These are phyloP conservation scores for Backusella tuberculispora DNA, from an alignment of 192 early-diverging fungal species.

Conservation along the genomic window DNA sequence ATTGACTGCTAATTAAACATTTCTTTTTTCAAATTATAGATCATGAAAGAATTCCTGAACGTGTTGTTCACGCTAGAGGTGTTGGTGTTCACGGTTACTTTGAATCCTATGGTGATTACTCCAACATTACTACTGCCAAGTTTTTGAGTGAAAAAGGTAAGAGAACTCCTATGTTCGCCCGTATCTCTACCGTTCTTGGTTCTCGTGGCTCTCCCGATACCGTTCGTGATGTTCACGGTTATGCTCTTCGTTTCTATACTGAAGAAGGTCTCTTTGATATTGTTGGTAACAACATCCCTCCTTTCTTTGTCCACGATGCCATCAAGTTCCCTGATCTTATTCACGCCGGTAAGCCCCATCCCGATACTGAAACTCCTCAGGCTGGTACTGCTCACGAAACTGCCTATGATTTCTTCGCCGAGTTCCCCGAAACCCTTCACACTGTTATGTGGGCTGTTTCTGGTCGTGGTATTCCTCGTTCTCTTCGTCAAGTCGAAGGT, in stretches of 20 bases:
- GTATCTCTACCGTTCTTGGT: slow-evolving; percentile 53
- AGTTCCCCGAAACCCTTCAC: slow-evolving; percentile 44
- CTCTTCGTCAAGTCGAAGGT: slow-evolving; percentile 46
- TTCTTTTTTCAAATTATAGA: slow-evolving; percentile 3
- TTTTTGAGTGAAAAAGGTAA: slow-evolving; percentile 35
- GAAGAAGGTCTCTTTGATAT: slow-evolving; percentile 40
- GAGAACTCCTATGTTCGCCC: slow-evolving; percentile 51
- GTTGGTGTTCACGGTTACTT: slow-evolving; percentile 53
- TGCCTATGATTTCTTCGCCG: slow-evolving; percentile 47
- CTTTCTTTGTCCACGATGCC: slow-evolving; percentile 52
- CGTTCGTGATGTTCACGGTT: slow-evolving; percentile 44
- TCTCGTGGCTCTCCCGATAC: slow-evolving; percentile 49
- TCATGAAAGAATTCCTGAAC: slow-evolving; percentile 40
- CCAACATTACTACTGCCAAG: slow-evolving; percentile 43
- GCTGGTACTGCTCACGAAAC: slow-evolving; percentile 48
- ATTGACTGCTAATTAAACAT: neutral
- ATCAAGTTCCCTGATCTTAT: slow-evolving; percentile 47
- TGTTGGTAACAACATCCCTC: slow-evolving; percentile 47
- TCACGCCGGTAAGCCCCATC: slow-evolving; percentile 50
- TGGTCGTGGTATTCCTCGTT: slow-evolving; percentile 48
- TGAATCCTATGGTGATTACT: slow-evolving; percentile 42
- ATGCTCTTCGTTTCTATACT: slow-evolving; percentile 35
- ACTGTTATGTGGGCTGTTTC: slow-evolving; percentile 46
- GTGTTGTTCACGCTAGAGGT: slow-evolving; percentile 49
- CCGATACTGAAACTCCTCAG: slow-evolving; percentile 49